Evolutionary conservation across 2,329 filamentous ascomycete species (phyloP).

Genomic region (Kalmusia sp.): DNA sequence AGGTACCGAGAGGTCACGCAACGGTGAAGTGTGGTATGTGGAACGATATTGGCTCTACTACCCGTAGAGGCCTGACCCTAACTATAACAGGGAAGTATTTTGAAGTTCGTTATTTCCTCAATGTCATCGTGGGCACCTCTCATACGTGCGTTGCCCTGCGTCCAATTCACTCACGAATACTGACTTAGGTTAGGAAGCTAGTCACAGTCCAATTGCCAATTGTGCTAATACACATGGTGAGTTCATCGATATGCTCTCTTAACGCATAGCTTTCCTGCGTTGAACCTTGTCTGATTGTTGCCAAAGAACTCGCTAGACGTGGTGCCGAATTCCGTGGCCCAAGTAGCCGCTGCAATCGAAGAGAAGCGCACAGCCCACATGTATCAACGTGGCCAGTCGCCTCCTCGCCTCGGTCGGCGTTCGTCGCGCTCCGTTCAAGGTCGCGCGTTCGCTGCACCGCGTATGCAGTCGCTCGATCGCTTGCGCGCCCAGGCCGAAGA

Average conservation of each 20-base stretch:
- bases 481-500: conserved; percentile 52
- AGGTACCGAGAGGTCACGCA: conserved; percentile 58
- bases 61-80: conserved; percentile 12
- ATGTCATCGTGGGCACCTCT: conserved; percentile 54
- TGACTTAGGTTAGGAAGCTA: conserved; percentile 50
- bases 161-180: conserved; percentile 3
- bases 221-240: conserved; percentile 62
- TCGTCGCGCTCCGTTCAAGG: conserved; percentile 55
- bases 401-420: conserved; percentile 38
- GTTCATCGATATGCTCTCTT: neutral
- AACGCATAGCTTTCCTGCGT: neutral
- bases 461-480: conserved; percentile 58
- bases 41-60: neutral
- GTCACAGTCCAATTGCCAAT: conserved; percentile 62
- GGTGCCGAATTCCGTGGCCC: conserved; percentile 61
- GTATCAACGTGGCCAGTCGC: conserved; percentile 28
- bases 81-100: conserved; percentile 58
- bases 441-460: conserved; percentile 60
- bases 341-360: conserved; percentile 63
- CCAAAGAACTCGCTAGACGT: conserved; percentile 61
- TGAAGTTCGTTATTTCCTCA: conserved; percentile 63
- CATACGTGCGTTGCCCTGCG: conserved; percentile 45
- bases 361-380: conserved; percentile 51
- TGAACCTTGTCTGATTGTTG: conserved; percentile 17
- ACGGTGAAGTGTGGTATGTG: conserved; percentile 58